phyloP scores from a whole-genome alignment of 1,284 basidiomycete species.

The Cutaneotrichosporon daszewskae region DNA sequence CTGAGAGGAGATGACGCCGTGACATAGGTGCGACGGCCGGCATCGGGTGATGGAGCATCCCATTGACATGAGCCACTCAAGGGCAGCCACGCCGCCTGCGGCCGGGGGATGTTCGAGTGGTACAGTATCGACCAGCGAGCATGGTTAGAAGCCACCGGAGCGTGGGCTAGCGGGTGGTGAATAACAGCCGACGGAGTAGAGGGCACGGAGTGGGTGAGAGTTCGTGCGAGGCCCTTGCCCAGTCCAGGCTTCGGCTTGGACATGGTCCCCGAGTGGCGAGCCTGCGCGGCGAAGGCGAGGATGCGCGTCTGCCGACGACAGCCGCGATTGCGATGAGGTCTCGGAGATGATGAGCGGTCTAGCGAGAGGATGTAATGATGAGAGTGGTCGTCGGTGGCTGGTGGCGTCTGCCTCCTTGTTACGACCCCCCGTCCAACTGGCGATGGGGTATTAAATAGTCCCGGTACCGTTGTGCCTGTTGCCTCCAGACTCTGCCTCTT shows the following conservation, averaged over 20 bases:
- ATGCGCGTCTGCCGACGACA: too few species aligned
- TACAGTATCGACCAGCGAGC: not conserved
- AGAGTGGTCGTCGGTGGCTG: too few species aligned
- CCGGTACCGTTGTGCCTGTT: too few species aligned
- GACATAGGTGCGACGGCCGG: constrained; percentile 9
- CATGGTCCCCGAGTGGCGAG: constrained; percentile 15
- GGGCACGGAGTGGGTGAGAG: constrained; percentile 15
- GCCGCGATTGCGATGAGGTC: too few species aligned
- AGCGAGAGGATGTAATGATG: not conserved
- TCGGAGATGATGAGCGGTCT: not conserved
- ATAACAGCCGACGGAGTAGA: constrained; percentile 8
- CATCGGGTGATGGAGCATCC: constrained; percentile 8
- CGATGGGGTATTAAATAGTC: too few species aligned
- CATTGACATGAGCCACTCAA: too few species aligned
- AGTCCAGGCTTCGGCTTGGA: constrained; percentile 39
- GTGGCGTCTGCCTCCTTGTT: too few species aligned
- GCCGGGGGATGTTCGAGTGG: not conserved
- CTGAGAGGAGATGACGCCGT: constrained; percentile 5
- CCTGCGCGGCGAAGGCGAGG: too few species aligned
- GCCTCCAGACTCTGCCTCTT: too few species aligned
- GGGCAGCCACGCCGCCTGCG: constrained; percentile 1
- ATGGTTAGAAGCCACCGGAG: constrained; percentile 2
- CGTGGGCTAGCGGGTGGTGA: constrained; percentile 12
- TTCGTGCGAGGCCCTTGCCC: constrained; percentile 33
- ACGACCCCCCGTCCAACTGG: too few species aligned